Evolutionary conservation across 176 grass and related monocot genomes (phyloP).

Genomic region (Eleusine indica): DNA sequence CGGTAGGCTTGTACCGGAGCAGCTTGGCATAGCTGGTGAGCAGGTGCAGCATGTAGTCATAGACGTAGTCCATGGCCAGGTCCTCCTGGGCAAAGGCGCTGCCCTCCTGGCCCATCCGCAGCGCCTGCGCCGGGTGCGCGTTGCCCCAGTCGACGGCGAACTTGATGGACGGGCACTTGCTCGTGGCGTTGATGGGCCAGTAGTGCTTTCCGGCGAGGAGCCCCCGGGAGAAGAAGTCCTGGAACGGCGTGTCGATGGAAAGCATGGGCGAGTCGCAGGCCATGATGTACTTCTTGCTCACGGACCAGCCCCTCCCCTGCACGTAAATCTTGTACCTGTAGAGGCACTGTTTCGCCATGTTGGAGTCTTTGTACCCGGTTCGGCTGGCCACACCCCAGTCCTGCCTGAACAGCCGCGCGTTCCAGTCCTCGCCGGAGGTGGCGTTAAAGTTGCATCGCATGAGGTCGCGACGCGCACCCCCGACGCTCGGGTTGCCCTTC

Average conservation of each 20-base stretch:
- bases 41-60: conserved; percentile 65
- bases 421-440: conserved; percentile 39
- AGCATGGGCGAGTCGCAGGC: conserved; percentile 55
- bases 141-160: conserved; percentile 65
- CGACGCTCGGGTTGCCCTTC: conserved; percentile 39
- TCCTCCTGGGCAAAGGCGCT: conserved; percentile 39
- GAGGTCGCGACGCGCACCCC: conserved; percentile 14
- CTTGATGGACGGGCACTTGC: conserved; percentile 57
- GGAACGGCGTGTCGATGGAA: conserved; percentile 35
- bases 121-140: conserved; percentile 35
- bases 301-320: conserved; percentile 57
- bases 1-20: conserved; percentile 42
- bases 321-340: conserved; percentile 63
- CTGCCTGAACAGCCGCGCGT: conserved; percentile 46
- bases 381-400: conserved; percentile 33
- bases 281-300: conserved; percentile 63
- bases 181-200: conserved; percentile 44
- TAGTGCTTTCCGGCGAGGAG: conserved; percentile 49
- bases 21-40: conserved; percentile 48
- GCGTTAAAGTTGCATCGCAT: conserved; percentile 41
- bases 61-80: conserved; percentile 55
- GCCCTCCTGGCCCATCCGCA: conserved; percentile 41
- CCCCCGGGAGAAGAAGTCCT: conserved; percentile 55
- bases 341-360: conserved; percentile 51
- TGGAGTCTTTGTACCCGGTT: conserved; percentile 43